phyloP scores from a whole-genome alignment of 208 protist species.

The Leishmania amazonensis region DNA sequence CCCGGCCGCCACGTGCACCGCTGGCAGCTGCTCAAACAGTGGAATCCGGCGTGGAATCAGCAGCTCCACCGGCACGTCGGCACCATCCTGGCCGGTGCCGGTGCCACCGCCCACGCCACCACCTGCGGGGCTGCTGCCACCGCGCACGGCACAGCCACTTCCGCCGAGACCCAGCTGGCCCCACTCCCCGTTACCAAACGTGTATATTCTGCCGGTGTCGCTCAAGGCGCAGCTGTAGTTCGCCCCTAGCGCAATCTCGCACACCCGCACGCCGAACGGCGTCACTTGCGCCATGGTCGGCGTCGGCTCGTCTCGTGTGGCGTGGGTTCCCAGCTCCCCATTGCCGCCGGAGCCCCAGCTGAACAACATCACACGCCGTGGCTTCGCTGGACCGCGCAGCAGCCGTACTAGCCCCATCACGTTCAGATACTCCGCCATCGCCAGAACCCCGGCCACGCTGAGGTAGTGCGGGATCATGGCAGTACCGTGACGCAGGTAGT shows the following conservation, averaged over 20 bases:
- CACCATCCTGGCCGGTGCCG: conserved; percentile 1
- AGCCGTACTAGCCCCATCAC: conserved; percentile 55
- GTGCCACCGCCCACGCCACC: conserved; percentile 1
- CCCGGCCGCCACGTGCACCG: conserved; percentile 62
- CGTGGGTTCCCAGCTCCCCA: conserved; percentile 84
- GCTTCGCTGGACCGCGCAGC: conserved; percentile 43
- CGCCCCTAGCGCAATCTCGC: conserved; percentile 75
- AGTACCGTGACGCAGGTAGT: conserved; percentile 75
- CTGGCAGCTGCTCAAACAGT: conserved; percentile 63
- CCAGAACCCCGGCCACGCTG: conserved; percentile 58
- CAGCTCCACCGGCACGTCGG: conserved; percentile 47
- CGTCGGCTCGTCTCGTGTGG: conserved; percentile 49
- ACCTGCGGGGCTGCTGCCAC: neutral
- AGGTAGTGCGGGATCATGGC: conserved; percentile 65
- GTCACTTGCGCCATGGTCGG: conserved; percentile 65
- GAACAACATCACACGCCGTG: conserved; percentile 64
- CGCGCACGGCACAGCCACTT: conserved; percentile 4
- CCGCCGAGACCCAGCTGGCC: conserved; percentile 79
- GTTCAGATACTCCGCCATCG: conserved; percentile 79
- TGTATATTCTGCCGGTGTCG: conserved; percentile 66
- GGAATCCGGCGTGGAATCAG: conserved; percentile 72
- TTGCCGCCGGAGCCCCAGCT: conserved; percentile 80
- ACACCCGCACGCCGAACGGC: conserved; percentile 66
- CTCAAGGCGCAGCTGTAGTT: conserved; percentile 83
- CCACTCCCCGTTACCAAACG: conserved; percentile 87